Conservation (phyloP, 768 basidiomycete genomes). For the Boletellus ananiceps region DNA sequence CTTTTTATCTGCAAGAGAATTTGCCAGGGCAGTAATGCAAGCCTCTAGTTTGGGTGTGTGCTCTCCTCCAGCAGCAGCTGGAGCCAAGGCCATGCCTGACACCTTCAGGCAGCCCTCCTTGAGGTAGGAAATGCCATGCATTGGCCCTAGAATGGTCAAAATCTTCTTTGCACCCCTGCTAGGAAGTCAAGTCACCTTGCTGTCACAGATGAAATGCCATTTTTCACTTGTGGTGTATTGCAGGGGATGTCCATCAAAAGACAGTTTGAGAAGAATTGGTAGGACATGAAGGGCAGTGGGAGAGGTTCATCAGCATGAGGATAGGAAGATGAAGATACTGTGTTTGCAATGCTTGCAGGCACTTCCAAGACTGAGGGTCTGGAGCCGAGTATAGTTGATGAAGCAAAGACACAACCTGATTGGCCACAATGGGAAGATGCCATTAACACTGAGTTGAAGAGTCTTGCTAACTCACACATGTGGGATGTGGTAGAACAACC, state of each 20-base stretch:
- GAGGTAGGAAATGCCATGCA: constrained; percentile 46
- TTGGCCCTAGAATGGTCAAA: constrained; percentile 40
- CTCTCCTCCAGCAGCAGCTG: constrained; percentile 43
- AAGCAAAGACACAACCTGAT: too few species aligned
- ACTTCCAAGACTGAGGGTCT: too few species aligned
- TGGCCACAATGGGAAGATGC: too few species aligned
- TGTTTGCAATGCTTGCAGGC: too few species aligned
- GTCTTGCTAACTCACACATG: too few species aligned
- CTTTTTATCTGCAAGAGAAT: constrained; percentile 26
- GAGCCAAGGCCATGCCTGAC: constrained; percentile 40
- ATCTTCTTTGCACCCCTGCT: constrained; percentile 42
- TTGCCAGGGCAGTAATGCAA: constrained; percentile 40
- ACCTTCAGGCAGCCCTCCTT: constrained; percentile 40
- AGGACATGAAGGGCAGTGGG: too few species aligned
- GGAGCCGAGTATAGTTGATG: too few species aligned
- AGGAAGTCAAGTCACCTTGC: constrained; percentile 36
- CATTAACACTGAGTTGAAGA: too few species aligned
- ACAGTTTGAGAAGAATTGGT: constrained; percentile 62
- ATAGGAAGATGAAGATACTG: too few species aligned
- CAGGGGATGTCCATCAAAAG: constrained; percentile 60
- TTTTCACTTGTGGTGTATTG: constrained; percentile 48
- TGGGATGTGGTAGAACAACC: too few species aligned
- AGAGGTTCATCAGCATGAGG: too few species aligned
- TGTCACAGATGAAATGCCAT: constrained; percentile 58
- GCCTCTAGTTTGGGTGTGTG: constrained; percentile 32